phyloP scores from a whole-genome alignment of 345 rosid species.

The Citrus inodora region DNA sequence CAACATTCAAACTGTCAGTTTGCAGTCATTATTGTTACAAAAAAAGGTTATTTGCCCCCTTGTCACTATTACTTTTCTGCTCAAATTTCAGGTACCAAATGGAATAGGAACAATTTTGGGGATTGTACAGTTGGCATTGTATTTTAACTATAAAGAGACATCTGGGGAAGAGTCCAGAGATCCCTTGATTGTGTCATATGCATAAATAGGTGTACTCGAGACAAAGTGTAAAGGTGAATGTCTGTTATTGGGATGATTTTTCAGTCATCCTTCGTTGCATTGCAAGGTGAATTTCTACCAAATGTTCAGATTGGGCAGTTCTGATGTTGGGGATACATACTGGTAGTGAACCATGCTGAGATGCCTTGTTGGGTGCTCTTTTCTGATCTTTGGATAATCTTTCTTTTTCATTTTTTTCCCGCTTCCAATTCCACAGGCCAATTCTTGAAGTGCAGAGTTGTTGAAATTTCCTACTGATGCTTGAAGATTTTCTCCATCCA shows the following conservation, averaged over 20 bases:
- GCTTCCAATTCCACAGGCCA: not conserved
- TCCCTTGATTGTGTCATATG: slow-evolving; percentile 51
- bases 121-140: slow-evolving; percentile 59
- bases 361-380: not conserved
- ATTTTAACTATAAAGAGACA: slow-evolving; percentile 44
- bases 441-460: not conserved
- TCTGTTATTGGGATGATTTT: not conserved
- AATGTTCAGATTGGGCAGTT: not conserved
- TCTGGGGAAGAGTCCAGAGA: slow-evolving; percentile 39
- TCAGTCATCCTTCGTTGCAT: not conserved
- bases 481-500: not conserved
- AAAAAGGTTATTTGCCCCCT: not conserved
- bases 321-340: not conserved
- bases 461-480: not conserved
- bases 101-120: slow-evolving; percentile 81
- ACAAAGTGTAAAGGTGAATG: not conserved
- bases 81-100: slow-evolving; percentile 66
- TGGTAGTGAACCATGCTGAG: not conserved
- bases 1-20: not conserved
- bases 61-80: slow-evolving; percentile 5
- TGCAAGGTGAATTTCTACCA: not conserved
- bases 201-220: slow-evolving; percentile 15
- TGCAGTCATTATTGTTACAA: not conserved
- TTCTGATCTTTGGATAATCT: not conserved
- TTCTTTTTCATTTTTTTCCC: not conserved